phyloP scores from a whole-genome alignment of 306 rosid genomes.

The Astragalus membranaceus region DNA sequence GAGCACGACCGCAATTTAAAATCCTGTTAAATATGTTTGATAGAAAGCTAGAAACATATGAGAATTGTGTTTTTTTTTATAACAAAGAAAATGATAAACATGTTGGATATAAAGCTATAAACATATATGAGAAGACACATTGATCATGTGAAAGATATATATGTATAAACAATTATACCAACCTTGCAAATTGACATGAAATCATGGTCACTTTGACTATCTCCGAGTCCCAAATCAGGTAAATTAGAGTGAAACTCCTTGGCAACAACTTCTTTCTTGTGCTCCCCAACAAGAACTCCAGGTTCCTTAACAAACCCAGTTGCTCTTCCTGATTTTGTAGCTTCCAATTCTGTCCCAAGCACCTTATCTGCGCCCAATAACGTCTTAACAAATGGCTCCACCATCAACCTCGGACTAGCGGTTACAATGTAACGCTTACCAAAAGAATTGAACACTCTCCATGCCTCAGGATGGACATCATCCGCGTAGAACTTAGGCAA shows the following conservation, averaged over 20 bases:
- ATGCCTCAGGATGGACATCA: slow-evolving; percentile 61
- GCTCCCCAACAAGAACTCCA: slow-evolving; percentile 69
- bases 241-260: slow-evolving; percentile 48
- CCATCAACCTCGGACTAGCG: slow-evolving; percentile 77
- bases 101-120: neutral
- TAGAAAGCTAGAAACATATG: neutral
- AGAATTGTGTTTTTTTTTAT: no score
- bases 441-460: slow-evolving; percentile 80
- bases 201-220: slow-evolving; percentile 67
- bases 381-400: slow-evolving; percentile 66
- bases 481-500: slow-evolving; percentile 75
- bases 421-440: slow-evolving; percentile 69
- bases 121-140: neutral
- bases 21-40: neutral
- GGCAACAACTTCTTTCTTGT: slow-evolving; percentile 53
- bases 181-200: slow-evolving; percentile 98
- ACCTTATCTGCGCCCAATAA: slow-evolving; percentile 76
- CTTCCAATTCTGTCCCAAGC: slow-evolving; percentile 63
- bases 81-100: no score
- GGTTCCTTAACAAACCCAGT: slow-evolving; percentile 81
- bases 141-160: neutral
- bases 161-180: neutral
- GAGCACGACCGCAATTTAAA: no score
- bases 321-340: slow-evolving; percentile 47
- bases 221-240: slow-evolving; percentile 90